These are phyloP conservation scores for Suillus subaureus DNA, from an alignment of 768 basidiomycete species.

Conservation along the genomic window DNA sequence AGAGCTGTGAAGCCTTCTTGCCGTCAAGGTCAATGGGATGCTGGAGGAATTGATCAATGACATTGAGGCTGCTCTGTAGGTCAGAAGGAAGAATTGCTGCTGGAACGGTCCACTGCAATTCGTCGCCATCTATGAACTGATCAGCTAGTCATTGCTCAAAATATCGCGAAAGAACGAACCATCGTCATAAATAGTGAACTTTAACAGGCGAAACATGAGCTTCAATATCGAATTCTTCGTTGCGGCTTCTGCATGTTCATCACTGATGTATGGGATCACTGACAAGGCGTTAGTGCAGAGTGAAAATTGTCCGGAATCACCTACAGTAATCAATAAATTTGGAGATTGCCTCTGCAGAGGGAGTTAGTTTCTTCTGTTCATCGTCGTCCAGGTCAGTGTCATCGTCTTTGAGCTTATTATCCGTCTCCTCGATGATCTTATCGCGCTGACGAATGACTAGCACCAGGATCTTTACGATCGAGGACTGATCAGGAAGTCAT, in stretches of 20 bases:
- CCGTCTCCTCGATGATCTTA: conserved; percentile 62
- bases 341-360: conserved; percentile 68
- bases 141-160: conserved; percentile 8
- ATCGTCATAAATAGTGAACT: conserved; percentile 68
- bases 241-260: conserved; percentile 76
- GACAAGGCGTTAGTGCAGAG: conserved; percentile 14
- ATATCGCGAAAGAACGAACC: conserved; percentile 43
- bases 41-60: conserved; percentile 84
- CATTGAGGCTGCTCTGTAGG: conserved; percentile 65
- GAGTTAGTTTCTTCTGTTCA: conserved; percentile 34
- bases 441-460: conserved; percentile 61
- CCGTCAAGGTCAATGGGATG: conserved; percentile 81
- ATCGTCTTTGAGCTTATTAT: conserved; percentile 43
- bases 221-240: conserved; percentile 80
- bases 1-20: conserved; percentile 70
- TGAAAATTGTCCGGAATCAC: conserved; percentile 28
- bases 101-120: conserved; percentile 86
- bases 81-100: conserved; percentile 65
- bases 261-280: conserved; percentile 78
- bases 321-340: conserved; percentile 79
- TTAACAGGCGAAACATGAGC: conserved; percentile 79
- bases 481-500: conserved; percentile 19
- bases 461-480: conserved; percentile 53
- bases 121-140: conserved; percentile 54
- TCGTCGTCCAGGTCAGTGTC: conserved; percentile 36